These are phyloP conservation scores for Aquilaria agallochum DNA, from an alignment of 441 rosid genomes.

Conservation along the genomic window DNA sequence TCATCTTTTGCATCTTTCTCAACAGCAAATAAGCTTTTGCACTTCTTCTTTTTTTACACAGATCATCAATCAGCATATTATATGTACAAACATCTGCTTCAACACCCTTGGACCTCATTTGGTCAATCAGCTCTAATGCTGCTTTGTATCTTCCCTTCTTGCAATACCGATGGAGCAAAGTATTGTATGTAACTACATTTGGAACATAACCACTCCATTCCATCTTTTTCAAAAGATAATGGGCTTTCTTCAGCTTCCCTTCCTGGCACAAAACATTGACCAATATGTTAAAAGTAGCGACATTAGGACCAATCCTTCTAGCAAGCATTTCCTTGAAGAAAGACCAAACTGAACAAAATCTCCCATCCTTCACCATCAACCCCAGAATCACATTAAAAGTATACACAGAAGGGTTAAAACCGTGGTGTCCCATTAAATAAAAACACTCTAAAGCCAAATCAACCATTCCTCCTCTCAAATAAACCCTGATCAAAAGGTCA, in stretches of 20 bases:
- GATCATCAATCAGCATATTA: constrained; percentile 66
- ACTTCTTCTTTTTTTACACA: constrained; percentile 73
- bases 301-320: constrained; percentile 68
- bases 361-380: constrained; percentile 45
- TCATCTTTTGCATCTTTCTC: constrained; percentile 73
- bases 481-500: constrained; percentile 71
- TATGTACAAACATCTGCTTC: constrained; percentile 74
- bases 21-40: constrained; percentile 74
- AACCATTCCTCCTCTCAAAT: constrained; percentile 54
- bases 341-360: constrained; percentile 52
- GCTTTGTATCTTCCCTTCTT: constrained; percentile 60
- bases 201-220: constrained; percentile 72
- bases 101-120: constrained; percentile 67
- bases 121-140: constrained; percentile 59
- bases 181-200: constrained; percentile 69
- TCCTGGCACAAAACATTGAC: constrained; percentile 59
- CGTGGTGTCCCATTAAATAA: constrained; percentile 54
- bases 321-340: constrained; percentile 69
- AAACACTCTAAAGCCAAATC: constrained; percentile 57
- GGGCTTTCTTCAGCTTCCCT: constrained; percentile 64
- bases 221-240: constrained; percentile 71
- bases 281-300: constrained; percentile 80
- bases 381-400: constrained; percentile 68
- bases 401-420: constrained; percentile 62
- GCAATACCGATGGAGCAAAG: constrained; percentile 77